Conservation (phyloP, 2,329 filamentous ascomycete genomes). For the Drechslerella dactyloides region DNA sequence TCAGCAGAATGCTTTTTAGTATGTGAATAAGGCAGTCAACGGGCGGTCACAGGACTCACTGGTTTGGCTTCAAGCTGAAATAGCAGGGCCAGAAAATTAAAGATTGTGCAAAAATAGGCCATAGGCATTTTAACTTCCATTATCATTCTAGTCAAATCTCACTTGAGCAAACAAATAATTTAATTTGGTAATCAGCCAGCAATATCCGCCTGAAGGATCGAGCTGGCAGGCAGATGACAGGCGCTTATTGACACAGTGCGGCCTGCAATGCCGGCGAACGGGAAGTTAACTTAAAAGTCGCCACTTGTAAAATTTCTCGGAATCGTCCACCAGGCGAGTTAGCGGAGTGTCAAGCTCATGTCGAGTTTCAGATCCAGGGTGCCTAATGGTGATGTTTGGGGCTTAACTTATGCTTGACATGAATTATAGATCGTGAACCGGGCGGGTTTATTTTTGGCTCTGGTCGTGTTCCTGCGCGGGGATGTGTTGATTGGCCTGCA, state of each 20-base stretch:
- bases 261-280: slow-evolving; percentile 7
- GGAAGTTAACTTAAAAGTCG: slow-evolving; percentile 16
- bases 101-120: background rate
- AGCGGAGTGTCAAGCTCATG: background rate
- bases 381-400: slow-evolving; percentile 26
- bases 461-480: slow-evolving; percentile 6
- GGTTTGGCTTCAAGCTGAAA: background rate
- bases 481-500: slow-evolving; percentile 47
- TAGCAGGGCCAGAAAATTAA: background rate
- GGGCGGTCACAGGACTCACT: background rate
- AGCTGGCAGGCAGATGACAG: slow-evolving; percentile 3
- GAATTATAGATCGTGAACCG: too few relatives aligned
- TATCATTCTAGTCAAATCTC: too few relatives aligned
- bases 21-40: background rate
- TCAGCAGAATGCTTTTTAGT: background rate
- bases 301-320: too few relatives aligned
- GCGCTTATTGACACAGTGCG: slow-evolving; percentile 37
- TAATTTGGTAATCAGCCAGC: slow-evolving; percentile 3
- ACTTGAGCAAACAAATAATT: too few relatives aligned
- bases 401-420: slow-evolving; percentile 34
- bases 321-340: slow-evolving; percentile 16
- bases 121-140: background rate
- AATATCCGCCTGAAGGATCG: slow-evolving; percentile 5
- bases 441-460: slow-evolving; percentile 41
- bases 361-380: slow-evolving; percentile 38